phyloP scores from a whole-genome alignment of 345 rosid species.

The Luvunga scandens region DNA sequence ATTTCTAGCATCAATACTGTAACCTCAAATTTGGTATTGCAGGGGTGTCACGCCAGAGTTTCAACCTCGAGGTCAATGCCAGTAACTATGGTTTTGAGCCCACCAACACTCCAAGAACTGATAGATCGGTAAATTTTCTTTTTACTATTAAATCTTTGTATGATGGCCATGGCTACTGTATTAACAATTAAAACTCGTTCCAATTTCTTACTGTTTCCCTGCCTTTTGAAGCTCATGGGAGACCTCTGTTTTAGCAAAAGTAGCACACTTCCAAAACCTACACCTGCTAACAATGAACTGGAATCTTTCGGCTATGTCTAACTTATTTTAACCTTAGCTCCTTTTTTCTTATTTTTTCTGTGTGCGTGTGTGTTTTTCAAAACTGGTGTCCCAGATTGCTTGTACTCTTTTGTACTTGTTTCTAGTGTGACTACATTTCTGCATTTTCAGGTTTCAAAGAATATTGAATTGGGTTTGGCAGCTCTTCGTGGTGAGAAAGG shows the following conservation, averaged over 20 bases:
- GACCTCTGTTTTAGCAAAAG: background rate
- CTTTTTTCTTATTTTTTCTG: background rate
- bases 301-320: background rate
- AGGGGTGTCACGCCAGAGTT: conserved; percentile 81
- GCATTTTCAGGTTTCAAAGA: conserved; percentile 58
- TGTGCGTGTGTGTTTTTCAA: background rate
- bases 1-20: background rate
- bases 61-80: conserved; percentile 83
- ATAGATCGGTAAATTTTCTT: conserved; percentile 68
- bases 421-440: background rate
- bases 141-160: conserved; percentile 2
- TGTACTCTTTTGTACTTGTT: background rate
- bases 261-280: background rate
- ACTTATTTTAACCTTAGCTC: background rate
- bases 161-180: background rate
- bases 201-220: background rate
- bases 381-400: background rate
- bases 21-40: conserved; percentile 18
- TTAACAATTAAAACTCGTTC: background rate
- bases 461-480: conserved; percentile 81
- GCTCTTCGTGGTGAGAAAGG: conserved; percentile 82
- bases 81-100: conserved; percentile 84
- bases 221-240: background rate
- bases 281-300: background rate
- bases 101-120: conserved; percentile 84